Percentiles rank a stretch among this genome's conserved stretches.
These are phyloP conservation scores for Ustilago vetiveriae DNA, from an alignment of 1,284 basidiomycete genomes.

Conservation along the genomic window DNA sequence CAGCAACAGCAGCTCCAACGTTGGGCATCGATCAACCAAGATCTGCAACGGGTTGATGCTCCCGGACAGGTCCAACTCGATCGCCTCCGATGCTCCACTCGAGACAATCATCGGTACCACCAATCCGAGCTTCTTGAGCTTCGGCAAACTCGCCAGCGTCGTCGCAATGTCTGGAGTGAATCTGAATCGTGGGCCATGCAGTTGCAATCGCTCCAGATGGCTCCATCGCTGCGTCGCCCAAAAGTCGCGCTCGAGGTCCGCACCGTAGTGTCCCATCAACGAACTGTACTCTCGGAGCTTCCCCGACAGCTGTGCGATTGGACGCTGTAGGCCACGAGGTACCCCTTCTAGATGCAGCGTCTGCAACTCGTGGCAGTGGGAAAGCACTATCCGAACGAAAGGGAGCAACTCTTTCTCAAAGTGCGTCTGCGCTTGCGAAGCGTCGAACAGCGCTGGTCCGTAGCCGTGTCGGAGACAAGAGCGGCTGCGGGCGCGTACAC, in stretches of 20 bases:
- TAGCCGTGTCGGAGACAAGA: background rate
- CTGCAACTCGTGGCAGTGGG: conserved; percentile 3
- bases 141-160: conserved; percentile 6
- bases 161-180: conserved; percentile 7
- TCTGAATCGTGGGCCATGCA: conserved; percentile 33
- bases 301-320: background rate
- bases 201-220: conserved; percentile 15
- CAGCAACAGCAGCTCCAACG: conserved; percentile 18
- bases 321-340: conserved; percentile 6
- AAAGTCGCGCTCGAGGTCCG: conserved; percentile 22
- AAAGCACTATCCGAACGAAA: conserved; percentile 14
- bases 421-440: conserved; percentile 28
- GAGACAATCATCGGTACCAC: conserved; percentile 28
- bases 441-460: conserved; percentile 35
- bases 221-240: conserved; percentile 21
- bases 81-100: background rate
- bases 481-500: conserved; percentile 10
- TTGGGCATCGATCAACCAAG: conserved; percentile 11
- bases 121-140: conserved; percentile 16
- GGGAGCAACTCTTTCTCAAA: conserved; percentile 22
- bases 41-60: conserved; percentile 32
- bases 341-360: conserved; percentile 25
- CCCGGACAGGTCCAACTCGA: conserved; percentile 8
- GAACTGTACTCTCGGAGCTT: conserved; percentile 9
- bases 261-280: conserved; percentile 28